These are phyloP conservation scores for Ophiocordyceps robertsii DNA, from an alignment of 2,329 filamentous ascomycete genomes.

Conservation along the genomic window DNA sequence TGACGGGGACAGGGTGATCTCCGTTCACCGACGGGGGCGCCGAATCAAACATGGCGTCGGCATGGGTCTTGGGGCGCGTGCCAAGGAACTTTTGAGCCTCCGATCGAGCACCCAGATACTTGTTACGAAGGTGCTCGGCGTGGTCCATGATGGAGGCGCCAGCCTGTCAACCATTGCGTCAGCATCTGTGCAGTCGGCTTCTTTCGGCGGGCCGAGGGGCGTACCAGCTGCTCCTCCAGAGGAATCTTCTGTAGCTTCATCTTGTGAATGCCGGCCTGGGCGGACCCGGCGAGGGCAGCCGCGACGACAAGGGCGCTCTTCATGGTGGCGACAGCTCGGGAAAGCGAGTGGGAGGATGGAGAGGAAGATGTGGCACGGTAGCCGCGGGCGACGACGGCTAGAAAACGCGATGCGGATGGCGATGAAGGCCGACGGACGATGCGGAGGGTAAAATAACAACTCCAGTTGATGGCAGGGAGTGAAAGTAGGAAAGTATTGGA, in stretches of 20 bases:
- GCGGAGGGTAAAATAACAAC: not conserved
- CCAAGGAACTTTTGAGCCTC: slow-evolving; percentile 67
- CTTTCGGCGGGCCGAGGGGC: slow-evolving; percentile 19
- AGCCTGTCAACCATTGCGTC: slow-evolving; percentile 35
- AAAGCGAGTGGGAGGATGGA: not conserved
- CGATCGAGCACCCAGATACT: slow-evolving; percentile 77
- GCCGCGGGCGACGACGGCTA: not conserved
- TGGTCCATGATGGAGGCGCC: slow-evolving; percentile 69
- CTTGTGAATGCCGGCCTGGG: slow-evolving; percentile 80
- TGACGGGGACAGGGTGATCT: slow-evolving; percentile 74
- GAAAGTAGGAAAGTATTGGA: not conserved
- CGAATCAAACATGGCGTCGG: slow-evolving; percentile 33
- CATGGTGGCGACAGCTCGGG: slow-evolving; percentile 43
- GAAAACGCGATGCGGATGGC: too few species aligned
- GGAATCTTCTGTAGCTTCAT: slow-evolving; percentile 97
- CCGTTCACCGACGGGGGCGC: slow-evolving; percentile 34
- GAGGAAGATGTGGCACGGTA: not conserved
- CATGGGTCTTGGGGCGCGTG: slow-evolving; percentile 45
- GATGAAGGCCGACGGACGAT: not conserved
- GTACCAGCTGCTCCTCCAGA: slow-evolving; percentile 79
- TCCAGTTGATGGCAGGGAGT: not conserved
- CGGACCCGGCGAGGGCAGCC: slow-evolving; percentile 68
- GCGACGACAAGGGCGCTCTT: slow-evolving; percentile 73
- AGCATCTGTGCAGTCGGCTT: slow-evolving; percentile 3
- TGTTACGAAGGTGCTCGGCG: slow-evolving; percentile 74